Conservation (phyloP, 208 protist genomes). For the Acanthamoeba triangularis region DNA sequence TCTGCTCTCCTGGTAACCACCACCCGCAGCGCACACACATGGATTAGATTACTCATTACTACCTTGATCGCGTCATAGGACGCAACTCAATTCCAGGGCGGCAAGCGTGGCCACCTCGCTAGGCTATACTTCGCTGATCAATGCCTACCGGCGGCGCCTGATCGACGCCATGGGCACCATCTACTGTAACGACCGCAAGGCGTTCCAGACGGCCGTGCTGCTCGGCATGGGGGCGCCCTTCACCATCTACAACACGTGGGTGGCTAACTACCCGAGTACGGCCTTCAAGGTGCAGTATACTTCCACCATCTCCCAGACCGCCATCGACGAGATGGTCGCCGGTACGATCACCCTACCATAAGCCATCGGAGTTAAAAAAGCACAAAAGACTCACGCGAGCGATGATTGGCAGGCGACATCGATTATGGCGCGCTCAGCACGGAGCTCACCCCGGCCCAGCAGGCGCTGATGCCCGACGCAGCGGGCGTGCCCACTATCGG, state of each 20-base stretch:
- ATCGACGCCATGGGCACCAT: slow-evolving; percentile 53
- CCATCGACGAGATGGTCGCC: neutral
- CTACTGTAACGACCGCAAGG: slow-evolving; percentile 4
- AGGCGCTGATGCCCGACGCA: neutral
- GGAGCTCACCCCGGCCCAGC: neutral
- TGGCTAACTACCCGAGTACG: slow-evolving; percentile 10
- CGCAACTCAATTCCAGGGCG: neutral
- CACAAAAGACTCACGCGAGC: no score
- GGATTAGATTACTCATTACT: no score
- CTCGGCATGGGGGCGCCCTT: slow-evolving; percentile 18
- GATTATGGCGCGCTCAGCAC: slow-evolving; percentile 5
- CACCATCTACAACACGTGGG: slow-evolving; percentile 21
- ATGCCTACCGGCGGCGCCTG: neutral
- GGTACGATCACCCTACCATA: neutral
- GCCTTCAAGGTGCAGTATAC: slow-evolving; percentile 52
- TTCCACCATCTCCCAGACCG: neutral
- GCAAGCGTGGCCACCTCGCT: neutral
- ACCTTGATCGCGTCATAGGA: neutral
- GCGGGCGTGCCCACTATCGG: neutral
- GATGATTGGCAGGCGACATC: neutral
- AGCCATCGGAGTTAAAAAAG: no score
- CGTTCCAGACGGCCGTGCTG: slow-evolving; percentile 27
- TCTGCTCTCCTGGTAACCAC: neutral
- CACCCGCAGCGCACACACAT: neutral
- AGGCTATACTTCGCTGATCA: slow-evolving; percentile 1